A percentile compares a stretch with the other conserved stretches of the same genome.
Evolutionary conservation across 345 rosid species (phyloP).

Genomic region (Eucalyptus pauciflora): DNA sequence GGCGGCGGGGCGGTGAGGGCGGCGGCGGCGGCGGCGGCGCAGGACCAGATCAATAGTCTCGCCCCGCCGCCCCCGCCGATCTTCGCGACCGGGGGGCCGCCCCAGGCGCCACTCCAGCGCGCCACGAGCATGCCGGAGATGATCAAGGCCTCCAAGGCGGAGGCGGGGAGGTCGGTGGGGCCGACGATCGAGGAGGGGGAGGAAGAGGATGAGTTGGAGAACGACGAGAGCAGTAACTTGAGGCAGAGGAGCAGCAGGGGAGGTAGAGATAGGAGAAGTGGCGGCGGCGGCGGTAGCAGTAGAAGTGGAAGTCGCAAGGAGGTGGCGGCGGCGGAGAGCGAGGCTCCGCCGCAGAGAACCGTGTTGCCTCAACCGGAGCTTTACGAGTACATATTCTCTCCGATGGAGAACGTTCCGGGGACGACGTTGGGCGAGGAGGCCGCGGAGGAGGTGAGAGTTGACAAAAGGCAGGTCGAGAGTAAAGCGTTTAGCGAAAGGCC

Average conservation of each 20-base stretch:
- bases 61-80: slow-evolving; percentile 39
- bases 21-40: neutral
- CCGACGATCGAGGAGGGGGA: slow-evolving; percentile 52
- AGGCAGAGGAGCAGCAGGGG: slow-evolving; percentile 44
- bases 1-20: neutral
- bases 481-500: slow-evolving; percentile 25
- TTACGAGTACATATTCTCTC: slow-evolving; percentile 34
- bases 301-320: slow-evolving; percentile 20
- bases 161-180: slow-evolving; percentile 10
- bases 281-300: neutral
- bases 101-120: slow-evolving; percentile 34
- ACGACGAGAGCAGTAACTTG: slow-evolving; percentile 29
- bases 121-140: slow-evolving; percentile 83
- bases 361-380: slow-evolving; percentile 4
- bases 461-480: slow-evolving; percentile 10
- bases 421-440: slow-evolving; percentile 40
- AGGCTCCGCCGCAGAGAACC: neutral
- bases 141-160: slow-evolving; percentile 47
- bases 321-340: neutral
- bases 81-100: neutral
- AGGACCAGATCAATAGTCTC: neutral
- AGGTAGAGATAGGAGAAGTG: neutral
- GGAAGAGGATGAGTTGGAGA: slow-evolving; percentile 16
- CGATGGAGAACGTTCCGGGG: slow-evolving; percentile 39
- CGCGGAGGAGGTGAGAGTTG: slow-evolving; percentile 12